These are phyloP conservation scores for Pseudocercospora vitis DNA, from an alignment of 2,329 filamentous ascomycete genomes.

Conservation along the genomic window DNA sequence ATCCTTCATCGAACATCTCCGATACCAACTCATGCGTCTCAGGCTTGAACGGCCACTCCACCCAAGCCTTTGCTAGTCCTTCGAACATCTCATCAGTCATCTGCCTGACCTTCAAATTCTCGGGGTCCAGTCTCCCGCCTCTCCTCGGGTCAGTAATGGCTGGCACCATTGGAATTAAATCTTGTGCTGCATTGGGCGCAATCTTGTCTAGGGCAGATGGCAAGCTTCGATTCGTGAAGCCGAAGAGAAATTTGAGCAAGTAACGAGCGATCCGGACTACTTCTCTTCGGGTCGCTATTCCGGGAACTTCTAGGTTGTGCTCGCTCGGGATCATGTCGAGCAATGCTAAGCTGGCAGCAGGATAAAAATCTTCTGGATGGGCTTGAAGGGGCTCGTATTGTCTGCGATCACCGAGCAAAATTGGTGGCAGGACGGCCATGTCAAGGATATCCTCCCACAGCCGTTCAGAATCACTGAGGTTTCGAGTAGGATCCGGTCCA, in stretches of 20 bases:
- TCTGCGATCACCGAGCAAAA: constrained; percentile 68
- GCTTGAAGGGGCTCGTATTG: constrained; percentile 67
- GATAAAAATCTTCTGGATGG: constrained; percentile 64
- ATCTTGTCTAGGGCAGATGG: constrained; percentile 52
- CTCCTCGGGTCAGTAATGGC: constrained; percentile 50
- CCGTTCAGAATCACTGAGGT: constrained; percentile 15
- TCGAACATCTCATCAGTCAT: constrained; percentile 58
- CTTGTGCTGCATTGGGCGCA: constrained; percentile 61
- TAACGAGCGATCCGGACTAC: constrained; percentile 39
- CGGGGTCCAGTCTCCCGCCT: constrained; percentile 49
- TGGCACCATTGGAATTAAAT: constrained; percentile 51
- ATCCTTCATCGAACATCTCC: constrained; percentile 8
- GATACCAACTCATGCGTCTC: constrained; percentile 27
- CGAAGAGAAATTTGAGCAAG: constrained; percentile 51
- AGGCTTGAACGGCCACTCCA: constrained; percentile 63
- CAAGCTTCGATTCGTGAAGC: constrained; percentile 40
- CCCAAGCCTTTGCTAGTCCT: constrained; percentile 61
- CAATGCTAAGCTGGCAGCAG: constrained; percentile 56
- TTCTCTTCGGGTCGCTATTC: constrained; percentile 29
- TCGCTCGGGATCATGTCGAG: constrained; percentile 66
- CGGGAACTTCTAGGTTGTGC: constrained; percentile 33
- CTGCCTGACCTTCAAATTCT: constrained; percentile 49
- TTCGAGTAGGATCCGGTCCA: neutral
- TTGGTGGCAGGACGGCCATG: constrained; percentile 19
- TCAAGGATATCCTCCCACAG: constrained; percentile 1